Percentiles rank a stretch among this genome's conserved stretches.
Evolutionary conservation across 768 basidiomycete species (phyloP).

Genomic region (Jaapia argillacea): DNA sequence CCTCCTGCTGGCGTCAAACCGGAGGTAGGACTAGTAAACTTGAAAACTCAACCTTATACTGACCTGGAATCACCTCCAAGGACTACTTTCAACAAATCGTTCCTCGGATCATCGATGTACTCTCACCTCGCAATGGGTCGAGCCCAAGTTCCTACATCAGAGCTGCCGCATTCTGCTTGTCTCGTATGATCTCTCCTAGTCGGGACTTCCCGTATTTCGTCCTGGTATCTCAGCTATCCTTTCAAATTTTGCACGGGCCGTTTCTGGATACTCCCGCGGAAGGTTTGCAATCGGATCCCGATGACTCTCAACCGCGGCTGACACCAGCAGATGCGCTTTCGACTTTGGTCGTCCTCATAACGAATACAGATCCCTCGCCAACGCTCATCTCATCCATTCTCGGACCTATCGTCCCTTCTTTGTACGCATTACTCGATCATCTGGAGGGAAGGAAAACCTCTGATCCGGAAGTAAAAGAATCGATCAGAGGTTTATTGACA

Average conservation of each 20-base stretch:
- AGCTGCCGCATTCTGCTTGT: slow-evolving; percentile 59
- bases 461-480: slow-evolving; percentile 55
- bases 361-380: slow-evolving; percentile 76
- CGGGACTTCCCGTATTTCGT: no score
- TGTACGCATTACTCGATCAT: slow-evolving; percentile 56
- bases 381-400: slow-evolving; percentile 49
- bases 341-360: slow-evolving; percentile 44
- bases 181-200: slow-evolving; percentile 48
- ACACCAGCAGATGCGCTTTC: slow-evolving; percentile 34
- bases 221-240: no score
- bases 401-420: slow-evolving; percentile 53
- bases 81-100: slow-evolving; percentile 48
- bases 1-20: slow-evolving; percentile 46
- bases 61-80: slow-evolving; percentile 28
- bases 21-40: slow-evolving; percentile 29
- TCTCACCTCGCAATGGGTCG: slow-evolving; percentile 25
- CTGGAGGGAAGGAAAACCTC: slow-evolving; percentile 45
- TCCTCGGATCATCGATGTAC: slow-evolving; percentile 42
- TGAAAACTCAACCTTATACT: no score
- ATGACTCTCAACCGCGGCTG: slow-evolving; percentile 6
- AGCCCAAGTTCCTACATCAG: slow-evolving; percentile 38
- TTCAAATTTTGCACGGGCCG: slow-evolving; percentile 43
- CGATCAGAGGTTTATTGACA: slow-evolving; percentile 46
- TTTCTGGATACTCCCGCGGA: slow-evolving; percentile 18
- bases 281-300: slow-evolving; percentile 1